A percentile compares a stretch with the other conserved stretches of the same genome.
Evolutionary conservation across 257 asterid species (phyloP).

Genomic region (Nicotiana attenuata): DNA sequence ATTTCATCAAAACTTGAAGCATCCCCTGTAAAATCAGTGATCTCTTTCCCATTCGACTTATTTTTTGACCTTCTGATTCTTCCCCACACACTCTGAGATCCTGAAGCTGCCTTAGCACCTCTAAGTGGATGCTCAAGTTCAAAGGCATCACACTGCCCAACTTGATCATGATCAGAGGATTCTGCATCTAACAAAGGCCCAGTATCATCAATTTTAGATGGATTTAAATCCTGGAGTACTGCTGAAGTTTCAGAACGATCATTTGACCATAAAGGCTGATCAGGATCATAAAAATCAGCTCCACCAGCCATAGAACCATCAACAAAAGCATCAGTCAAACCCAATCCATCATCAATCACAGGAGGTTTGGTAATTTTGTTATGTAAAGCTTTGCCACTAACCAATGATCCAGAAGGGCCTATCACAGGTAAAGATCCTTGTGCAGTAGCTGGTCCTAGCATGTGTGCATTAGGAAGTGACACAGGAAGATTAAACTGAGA

Average conservation of each 20-base stretch:
- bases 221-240: slow-evolving; percentile 42
- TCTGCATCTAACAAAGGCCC: slow-evolving; percentile 39
- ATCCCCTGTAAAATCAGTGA: slow-evolving; percentile 34
- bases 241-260: slow-evolving; percentile 59
- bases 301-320: slow-evolving; percentile 53
- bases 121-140: slow-evolving; percentile 37
- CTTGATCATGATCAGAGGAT: slow-evolving; percentile 32
- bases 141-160: slow-evolving; percentile 45
- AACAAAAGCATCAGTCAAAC: slow-evolving; percentile 41
- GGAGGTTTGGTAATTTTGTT: slow-evolving; percentile 52
- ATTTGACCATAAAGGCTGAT: slow-evolving; percentile 87
- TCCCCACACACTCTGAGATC: slow-evolving; percentile 77
- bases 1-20: slow-evolving; percentile 35
- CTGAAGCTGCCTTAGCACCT: slow-evolving; percentile 35
- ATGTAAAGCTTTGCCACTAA: slow-evolving; percentile 43
- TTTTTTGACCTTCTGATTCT: slow-evolving; percentile 47
- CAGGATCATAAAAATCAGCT: slow-evolving; percentile 92
- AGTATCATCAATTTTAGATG: slow-evolving; percentile 43
- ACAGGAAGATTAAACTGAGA: slow-evolving; percentile 42
- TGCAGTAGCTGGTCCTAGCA: slow-evolving; percentile 30
- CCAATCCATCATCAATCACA: slow-evolving; percentile 45
- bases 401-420: slow-evolving; percentile 38
- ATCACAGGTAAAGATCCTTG: slow-evolving; percentile 43
- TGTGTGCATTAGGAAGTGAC: slow-evolving; percentile 32
- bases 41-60: slow-evolving; percentile 42